phyloP scores from a whole-genome alignment of 805 yeast species.

The Kodamaea jinghongensis region DNA sequence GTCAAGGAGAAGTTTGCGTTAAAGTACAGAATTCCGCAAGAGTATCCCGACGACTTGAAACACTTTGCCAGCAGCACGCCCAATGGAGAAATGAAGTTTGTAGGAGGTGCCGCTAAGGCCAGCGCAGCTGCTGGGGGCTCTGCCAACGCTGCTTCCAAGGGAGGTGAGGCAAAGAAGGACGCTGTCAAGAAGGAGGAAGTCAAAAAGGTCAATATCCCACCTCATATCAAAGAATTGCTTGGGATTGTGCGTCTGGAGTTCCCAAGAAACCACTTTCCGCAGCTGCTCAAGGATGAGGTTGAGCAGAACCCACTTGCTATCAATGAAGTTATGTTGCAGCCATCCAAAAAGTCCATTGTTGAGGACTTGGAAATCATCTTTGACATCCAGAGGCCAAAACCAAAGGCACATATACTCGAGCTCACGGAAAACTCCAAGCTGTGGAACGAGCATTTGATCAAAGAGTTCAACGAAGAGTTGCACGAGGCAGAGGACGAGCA shows the following conservation, averaged over 20 bases:
- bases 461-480: constrained; percentile 10
- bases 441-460: constrained; percentile 18
- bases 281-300: constrained; percentile 15
- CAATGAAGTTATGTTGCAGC: constrained; percentile 18
- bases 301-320: constrained; percentile 8
- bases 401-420: constrained; percentile 17
- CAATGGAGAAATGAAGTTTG: constrained; percentile 23
- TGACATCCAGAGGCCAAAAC: constrained; percentile 31
- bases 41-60: constrained; percentile 54
- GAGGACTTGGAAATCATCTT: constrained; percentile 30
- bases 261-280: constrained; percentile 35
- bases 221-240: constrained; percentile 3
- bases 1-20: constrained; percentile 75
- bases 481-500: constrained; percentile 1
- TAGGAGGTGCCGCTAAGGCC: constrained; percentile 2
- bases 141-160: not conserved
- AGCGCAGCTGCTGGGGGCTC: constrained; percentile 5
- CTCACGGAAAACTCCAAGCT: constrained; percentile 26
- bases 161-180: not conserved
- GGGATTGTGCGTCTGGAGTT: constrained; percentile 14
- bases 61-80: constrained; percentile 36
- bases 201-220: constrained; percentile 1
- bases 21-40: constrained; percentile 62
- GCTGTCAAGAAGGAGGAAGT: not conserved
- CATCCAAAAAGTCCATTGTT: constrained; percentile 28